A percentile compares a stretch with the other conserved stretches of the same genome.
Evolutionary conservation across 2,329 filamentous ascomycete species (phyloP).

Genomic region (Aspergillus sp.): DNA sequence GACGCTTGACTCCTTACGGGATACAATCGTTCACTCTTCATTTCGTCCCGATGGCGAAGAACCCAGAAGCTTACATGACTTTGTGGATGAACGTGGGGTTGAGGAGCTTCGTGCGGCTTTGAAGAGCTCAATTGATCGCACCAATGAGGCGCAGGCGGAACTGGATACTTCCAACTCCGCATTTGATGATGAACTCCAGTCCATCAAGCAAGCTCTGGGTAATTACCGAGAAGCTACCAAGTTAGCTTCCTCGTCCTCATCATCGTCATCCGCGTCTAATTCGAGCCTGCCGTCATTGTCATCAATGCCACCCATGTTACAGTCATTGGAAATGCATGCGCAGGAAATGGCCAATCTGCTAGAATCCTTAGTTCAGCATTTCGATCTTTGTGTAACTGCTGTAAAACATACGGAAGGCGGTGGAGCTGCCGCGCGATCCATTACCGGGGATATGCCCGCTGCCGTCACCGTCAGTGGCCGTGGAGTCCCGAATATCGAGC

Average conservation of each 20-base stretch:
- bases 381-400: conserved; percentile 89
- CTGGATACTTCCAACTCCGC: conserved; percentile 58
- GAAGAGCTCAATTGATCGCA: conserved; percentile 62
- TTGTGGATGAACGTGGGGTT: conserved; percentile 65
- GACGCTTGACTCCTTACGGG: conserved; percentile 57
- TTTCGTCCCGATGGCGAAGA: conserved; percentile 53
- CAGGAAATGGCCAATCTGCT: conserved; percentile 80
- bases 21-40: conserved; percentile 60
- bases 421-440: conserved; percentile 68
- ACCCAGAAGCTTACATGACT: conserved; percentile 64
- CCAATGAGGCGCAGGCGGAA: conserved; percentile 61
- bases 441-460: conserved; percentile 62
- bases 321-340: conserved; percentile 70
- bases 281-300: conserved; percentile 40
- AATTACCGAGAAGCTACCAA: conserved; percentile 44
- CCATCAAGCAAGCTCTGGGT: conserved; percentile 61
- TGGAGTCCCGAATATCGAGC: conserved; percentile 34
- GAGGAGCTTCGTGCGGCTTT: conserved; percentile 59
- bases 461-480: conserved; percentile 47
- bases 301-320: conserved; percentile 57
- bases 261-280: conserved; percentile 36
- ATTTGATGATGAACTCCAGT: conserved; percentile 73
- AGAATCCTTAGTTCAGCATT: conserved; percentile 79
- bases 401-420: conserved; percentile 87
- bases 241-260: conserved; percentile 39